Conservation (phyloP, 2,329 filamentous ascomycete genomes). For the Sclerotinia spermophila region DNA sequence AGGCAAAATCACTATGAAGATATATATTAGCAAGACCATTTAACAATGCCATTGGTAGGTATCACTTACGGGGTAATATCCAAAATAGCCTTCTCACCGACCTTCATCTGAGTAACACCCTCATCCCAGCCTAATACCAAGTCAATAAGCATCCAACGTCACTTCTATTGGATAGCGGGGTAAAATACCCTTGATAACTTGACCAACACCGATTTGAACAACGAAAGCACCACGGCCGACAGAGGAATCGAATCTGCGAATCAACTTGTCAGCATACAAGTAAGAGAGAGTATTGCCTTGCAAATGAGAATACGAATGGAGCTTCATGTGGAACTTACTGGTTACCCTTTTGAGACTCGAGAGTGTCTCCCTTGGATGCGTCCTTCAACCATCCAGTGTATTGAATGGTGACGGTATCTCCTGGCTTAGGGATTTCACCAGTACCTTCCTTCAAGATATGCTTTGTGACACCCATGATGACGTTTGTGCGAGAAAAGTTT, state of each 20-base stretch:
- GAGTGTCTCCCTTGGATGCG: conserved; percentile 60
- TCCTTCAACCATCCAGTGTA: conserved; percentile 89
- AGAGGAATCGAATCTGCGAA: conserved; percentile 80
- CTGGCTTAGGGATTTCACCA: conserved; percentile 52
- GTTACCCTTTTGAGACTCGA: conserved; percentile 53
- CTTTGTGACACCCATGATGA: conserved; percentile 70
- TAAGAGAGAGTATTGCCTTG: not conserved
- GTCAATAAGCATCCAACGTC: conserved; percentile 21
- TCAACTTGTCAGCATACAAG: conserved; percentile 13
- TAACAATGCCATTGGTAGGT: not conserved
- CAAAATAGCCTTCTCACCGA: conserved; percentile 85
- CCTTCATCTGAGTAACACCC: conserved; percentile 78
- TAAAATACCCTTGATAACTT: conserved; percentile 76
- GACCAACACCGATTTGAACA: conserved; percentile 73
- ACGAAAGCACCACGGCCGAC: conserved; percentile 72
- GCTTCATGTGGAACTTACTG: conserved; percentile 2
- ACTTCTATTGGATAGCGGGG: conserved; percentile 12
- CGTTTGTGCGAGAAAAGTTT: conserved; percentile 33
- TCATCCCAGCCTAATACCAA: conserved; percentile 69
- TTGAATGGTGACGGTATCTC: conserved; percentile 78
- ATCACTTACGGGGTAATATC: conserved; percentile 68
- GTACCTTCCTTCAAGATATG: conserved; percentile 58
- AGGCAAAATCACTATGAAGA: conserved; percentile 56
- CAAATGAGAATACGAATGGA: not conserved
- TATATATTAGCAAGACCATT: conserved; percentile 24